Base-by-base conservation (phyloP, 768 basidiomycete genomes). In the Filobasidium floriforme region DNA sequence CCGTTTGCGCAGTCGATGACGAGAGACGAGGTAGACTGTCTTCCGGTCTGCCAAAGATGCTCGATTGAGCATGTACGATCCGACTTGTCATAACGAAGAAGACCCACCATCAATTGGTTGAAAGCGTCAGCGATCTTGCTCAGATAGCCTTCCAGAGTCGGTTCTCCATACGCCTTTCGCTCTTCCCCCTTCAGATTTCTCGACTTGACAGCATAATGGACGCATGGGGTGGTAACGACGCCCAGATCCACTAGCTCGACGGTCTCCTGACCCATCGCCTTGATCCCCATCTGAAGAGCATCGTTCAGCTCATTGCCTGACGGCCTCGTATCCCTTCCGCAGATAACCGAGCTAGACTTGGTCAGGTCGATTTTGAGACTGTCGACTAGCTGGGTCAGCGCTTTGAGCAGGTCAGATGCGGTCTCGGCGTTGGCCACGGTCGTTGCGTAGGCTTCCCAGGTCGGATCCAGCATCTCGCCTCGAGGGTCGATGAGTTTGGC, bases 1-100 rank as follows among this genome's bases (percentile, higher is more conserved):
- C 96, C 96, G 76, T 99, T 98, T n/a, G 96, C 96, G 76, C 96
- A 98, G 78, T 99, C 96, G 49, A 99, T 82, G n/a, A 89, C 77
- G 57, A 99, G 74, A 43, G 86, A 84, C 18, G 83, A 22, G 22
- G 77, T 83, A 79, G 61, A 81, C 79, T 49, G 81, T 79, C 62
- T 62, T 19, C 66, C 69, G 6, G 57, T 62, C 62, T 69, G 26
- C 59, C 26, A 40, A 6, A 12, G 5, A 24, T 49, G 15, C 14
- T 15, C 6, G 46, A 49, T 18, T 18, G 18, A 15, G 22, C 46
- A 49, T 49, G 46, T 49, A 15, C 4, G 5, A 3, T 37, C 9
- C 32, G 9, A 9, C 32, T 37, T 9, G 65, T 24, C 19, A 54
- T 41, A 43, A 18, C 59, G 60, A 61, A 22, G 41, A 1, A n/a